Evolutionary conservation across 2,329 filamentous ascomycete genomes (phyloP), one percentile per base, ranked within the genome.

Genomic region (Trichophaea hybrida): DNA sequence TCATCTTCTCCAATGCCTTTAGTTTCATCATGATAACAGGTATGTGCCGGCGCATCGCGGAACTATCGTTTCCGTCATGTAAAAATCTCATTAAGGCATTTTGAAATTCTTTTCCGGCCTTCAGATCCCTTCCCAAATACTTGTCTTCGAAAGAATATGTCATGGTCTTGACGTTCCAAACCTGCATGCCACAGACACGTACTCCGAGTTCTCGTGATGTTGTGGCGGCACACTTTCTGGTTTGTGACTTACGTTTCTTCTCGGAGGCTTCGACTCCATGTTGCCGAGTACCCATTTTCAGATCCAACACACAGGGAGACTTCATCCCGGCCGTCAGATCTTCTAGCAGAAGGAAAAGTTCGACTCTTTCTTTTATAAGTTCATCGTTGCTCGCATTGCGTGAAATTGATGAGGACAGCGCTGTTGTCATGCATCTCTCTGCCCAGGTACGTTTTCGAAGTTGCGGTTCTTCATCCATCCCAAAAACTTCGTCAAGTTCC

Each of bases 221-320:
- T 0, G 93, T 98, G 64, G 81, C 84, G 65, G 87, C 85, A 72
- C 93, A 97, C 72, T 98, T 98, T 67, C 88, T 84, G 60, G 88
- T 82, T 72, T 98, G 93, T 0, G 93, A 97, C 61, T 85, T 83
- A 69, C 90, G 87, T 72, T 98, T 98, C 76, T 94, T 94, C 48
- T 88, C 83, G 57, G 80, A 83, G 1, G 93, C 93, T 67, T 97
- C 90, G 10, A 97, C 82, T 6, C 93, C 93, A 71, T 96, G 97
- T 70, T 98, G 93, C 1, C 93, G 84, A 6, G 93, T 98, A 17
- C 93, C 93, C 93, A 98, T 98, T 71, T 98, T 98, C 63, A 98
- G 77, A 70, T 98, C 93, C 72, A 98, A 85, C 61, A 98, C 94
- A 73, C 93, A 97, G 4, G 93, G 93, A 55, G 86, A 83, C 70